Evolutionary conservation across 345 rosid species (phyloP).

Genomic region (Ailanthus altissimus): DNA sequence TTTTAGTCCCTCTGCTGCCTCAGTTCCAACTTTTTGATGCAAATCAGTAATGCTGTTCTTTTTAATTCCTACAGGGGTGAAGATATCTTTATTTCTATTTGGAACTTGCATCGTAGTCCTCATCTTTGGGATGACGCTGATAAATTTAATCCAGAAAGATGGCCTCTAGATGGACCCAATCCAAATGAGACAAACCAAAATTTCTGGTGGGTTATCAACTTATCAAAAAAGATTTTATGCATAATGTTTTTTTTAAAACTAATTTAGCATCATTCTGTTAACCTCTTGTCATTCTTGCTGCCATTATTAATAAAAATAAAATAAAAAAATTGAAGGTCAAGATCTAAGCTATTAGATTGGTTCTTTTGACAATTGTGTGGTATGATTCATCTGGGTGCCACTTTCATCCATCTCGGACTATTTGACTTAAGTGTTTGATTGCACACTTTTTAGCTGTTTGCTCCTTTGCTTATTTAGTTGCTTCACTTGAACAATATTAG

Average conservation of each 20-base stretch:
- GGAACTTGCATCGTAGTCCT: constrained; percentile 94
- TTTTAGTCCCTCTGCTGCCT: not conserved
- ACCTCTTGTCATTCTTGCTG: not conserved
- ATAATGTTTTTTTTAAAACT: not conserved
- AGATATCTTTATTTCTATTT: constrained; percentile 87
- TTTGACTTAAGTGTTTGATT: constrained; percentile 2
- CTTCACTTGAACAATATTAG: not conserved
- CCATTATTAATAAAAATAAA: not conserved
- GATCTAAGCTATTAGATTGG: not conserved
- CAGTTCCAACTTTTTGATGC: not conserved
- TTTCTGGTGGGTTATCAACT: constrained; percentile 51
- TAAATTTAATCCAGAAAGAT: constrained; percentile 92
- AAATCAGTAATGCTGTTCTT: not conserved
- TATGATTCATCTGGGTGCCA: not conserved
- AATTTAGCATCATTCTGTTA: not conserved
- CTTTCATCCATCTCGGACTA: not conserved
- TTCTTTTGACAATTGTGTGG: not conserved
- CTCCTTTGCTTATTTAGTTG: not conserved
- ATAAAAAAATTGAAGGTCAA: not conserved
- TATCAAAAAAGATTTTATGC: not conserved
- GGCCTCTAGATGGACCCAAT: constrained; percentile 94
- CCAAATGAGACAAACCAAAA: constrained; percentile 96
- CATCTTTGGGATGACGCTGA: constrained; percentile 73
- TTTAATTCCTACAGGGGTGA: constrained; percentile 56
- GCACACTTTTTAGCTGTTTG: not conserved